Percentiles rank a stretch among this genome's conserved stretches.
These are phyloP conservation scores for Davidsoniella australis DNA, from an alignment of 2,329 filamentous ascomycete species.

Conservation along the genomic window DNA sequence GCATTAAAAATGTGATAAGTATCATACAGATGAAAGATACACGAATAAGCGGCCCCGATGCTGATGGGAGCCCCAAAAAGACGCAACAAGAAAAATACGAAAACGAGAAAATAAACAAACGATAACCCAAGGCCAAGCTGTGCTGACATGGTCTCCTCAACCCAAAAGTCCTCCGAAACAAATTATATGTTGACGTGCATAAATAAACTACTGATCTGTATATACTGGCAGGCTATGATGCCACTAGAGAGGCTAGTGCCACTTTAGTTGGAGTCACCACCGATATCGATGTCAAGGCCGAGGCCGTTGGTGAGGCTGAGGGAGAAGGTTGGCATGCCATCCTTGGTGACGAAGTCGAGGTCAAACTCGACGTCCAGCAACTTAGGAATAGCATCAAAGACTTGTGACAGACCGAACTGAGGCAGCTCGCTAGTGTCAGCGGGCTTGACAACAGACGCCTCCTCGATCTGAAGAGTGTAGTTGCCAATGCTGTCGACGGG, in stretches of 20 bases:
- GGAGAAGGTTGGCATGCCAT: slow-evolving; percentile 7
- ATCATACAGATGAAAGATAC: slow-evolving; percentile 6
- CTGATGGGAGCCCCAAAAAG: neutral
- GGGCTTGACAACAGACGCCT: slow-evolving; percentile 12
- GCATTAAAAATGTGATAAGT: slow-evolving; percentile 1
- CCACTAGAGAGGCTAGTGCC: too few species aligned
- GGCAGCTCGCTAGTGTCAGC: slow-evolving; percentile 8
- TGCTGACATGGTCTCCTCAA: neutral
- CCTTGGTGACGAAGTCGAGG: slow-evolving; percentile 11
- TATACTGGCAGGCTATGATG: too few species aligned
- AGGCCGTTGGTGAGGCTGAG: slow-evolving; percentile 6
- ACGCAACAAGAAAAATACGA: neutral
- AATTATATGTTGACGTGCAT: too few species aligned
- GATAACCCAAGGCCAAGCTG: too few species aligned
- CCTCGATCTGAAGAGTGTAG: slow-evolving; percentile 10
- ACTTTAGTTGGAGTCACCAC: neutral
- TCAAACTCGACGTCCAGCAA: slow-evolving; percentile 20
- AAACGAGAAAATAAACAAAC: neutral
- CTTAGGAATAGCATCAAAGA: slow-evolving; percentile 14
- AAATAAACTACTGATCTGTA: too few species aligned
- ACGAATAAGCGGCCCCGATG: neutral
- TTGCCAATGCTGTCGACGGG: slow-evolving; percentile 6
- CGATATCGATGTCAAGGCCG: slow-evolving; percentile 8
- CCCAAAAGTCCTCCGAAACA: too few species aligned
- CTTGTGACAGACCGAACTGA: slow-evolving; percentile 7